phyloP scores from a whole-genome alignment of 352 stramenopile species.

The Globisporangium ultimum region DNA sequence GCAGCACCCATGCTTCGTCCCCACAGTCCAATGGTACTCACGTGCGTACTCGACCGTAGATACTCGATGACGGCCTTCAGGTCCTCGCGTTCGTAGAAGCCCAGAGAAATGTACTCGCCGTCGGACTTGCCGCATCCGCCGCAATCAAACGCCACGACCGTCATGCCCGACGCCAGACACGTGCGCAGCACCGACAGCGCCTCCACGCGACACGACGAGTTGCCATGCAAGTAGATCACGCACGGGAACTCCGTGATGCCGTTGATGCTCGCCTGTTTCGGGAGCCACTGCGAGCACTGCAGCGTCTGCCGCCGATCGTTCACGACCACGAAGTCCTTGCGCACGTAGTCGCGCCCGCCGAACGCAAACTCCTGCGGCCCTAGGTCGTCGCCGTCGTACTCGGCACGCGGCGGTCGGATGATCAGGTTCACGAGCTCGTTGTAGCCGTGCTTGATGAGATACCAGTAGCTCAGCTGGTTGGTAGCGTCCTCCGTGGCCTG shows the following conservation, averaged over 20 bases:
- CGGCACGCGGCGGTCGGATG: constrained; percentile 93
- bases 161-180: constrained; percentile 91
- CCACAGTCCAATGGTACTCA: constrained; percentile 97
- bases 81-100: constrained; percentile 94
- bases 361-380: constrained; percentile 91
- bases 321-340: constrained; percentile 89
- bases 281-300: constrained; percentile 95
- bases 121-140: constrained; percentile 94
- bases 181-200: constrained; percentile 89
- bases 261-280: constrained; percentile 32
- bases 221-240: constrained; percentile 98
- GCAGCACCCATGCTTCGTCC: constrained; percentile 97
- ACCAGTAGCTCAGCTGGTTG: constrained; percentile 81
- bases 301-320: constrained; percentile 84
- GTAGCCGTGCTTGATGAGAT: constrained; percentile 88
- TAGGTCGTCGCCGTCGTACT: constrained; percentile 90
- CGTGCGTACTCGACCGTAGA: constrained; percentile 86
- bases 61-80: constrained; percentile 91
- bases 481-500: constrained; percentile 72
- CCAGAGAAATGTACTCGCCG: constrained; percentile 97
- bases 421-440: constrained; percentile 97
- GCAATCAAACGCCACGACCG: constrained; percentile 97
- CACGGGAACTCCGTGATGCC: constrained; percentile 63
- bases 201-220: constrained; percentile 94
- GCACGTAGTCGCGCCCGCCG: constrained; percentile 76